Conservation (phyloP, 1,284 basidiomycete species). For the Leccinum angustisporum region DNA sequence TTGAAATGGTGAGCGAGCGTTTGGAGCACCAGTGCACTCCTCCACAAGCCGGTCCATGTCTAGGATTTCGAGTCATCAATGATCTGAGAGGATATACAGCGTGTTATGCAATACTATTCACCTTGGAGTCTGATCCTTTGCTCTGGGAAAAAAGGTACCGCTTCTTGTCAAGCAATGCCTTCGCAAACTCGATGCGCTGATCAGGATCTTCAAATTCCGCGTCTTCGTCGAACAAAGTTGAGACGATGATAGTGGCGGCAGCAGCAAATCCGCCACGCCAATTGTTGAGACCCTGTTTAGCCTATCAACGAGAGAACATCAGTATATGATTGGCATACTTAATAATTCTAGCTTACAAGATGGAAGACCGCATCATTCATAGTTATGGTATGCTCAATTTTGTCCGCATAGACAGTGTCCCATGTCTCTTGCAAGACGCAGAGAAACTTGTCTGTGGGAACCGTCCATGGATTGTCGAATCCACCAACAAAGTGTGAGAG, state of each 20-base stretch:
- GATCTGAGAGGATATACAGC: neutral
- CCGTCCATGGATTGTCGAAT: slow-evolving; percentile 2
- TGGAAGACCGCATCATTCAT: neutral
- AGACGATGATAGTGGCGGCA: neutral
- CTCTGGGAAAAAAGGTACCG: neutral
- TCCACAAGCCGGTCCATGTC: neutral
- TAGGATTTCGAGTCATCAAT: neutral
- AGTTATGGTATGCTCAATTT: slow-evolving; percentile 2
- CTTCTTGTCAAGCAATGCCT: neutral
- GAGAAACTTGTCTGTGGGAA: neutral
- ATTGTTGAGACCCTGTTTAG: neutral
- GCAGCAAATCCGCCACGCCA: neutral
- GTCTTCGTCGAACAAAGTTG: neutral
- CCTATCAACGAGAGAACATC: neutral
- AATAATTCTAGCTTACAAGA: neutral
- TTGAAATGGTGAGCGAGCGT: neutral
- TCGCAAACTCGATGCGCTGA: neutral
- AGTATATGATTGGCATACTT: neutral
- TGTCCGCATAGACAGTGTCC: slow-evolving; percentile 3
- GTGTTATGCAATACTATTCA: neutral
- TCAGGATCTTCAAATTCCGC: neutral
- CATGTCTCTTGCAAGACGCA: slow-evolving; percentile 8
- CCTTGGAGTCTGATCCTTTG: neutral
- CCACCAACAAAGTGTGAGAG: neutral
- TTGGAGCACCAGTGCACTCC: neutral